Conservation (phyloP, 1,284 basidiomycete species). For the Cryptococcus wingfieldii region DNA sequence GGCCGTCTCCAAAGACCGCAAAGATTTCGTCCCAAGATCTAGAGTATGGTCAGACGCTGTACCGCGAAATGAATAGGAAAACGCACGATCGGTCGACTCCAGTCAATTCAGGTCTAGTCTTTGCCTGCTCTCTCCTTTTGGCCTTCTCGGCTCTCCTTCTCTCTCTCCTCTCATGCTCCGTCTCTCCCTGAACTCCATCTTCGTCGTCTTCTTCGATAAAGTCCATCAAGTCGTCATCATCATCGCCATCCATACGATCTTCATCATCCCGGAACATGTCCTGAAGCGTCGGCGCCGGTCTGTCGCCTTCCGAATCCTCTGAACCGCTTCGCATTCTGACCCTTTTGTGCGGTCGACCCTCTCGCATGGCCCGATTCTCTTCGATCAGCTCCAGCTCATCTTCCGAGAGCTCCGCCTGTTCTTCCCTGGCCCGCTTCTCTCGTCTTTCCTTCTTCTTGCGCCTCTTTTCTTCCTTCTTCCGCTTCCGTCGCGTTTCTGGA, state of each 20-base stretch:
- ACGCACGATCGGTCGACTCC: conserved; percentile 83
- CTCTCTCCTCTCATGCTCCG: conserved; percentile 68
- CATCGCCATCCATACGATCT: conserved; percentile 49
- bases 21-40: conserved; percentile 97
- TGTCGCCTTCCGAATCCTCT: conserved; percentile 49
- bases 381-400: conserved; percentile 92
- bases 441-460: conserved; percentile 35
- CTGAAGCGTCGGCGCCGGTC: conserved; percentile 32
- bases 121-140: conserved; percentile 61
- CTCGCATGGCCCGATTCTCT: conserved; percentile 76
- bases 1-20: conserved; percentile 94
- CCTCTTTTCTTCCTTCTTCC: conserved; percentile 35
- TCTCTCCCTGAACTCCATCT: conserved; percentile 58
- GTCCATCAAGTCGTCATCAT: conserved; percentile 68
- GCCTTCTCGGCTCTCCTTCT: conserved; percentile 66
- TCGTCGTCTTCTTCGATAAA: conserved; percentile 77
- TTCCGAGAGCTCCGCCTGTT: conserved; percentile 67
- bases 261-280: conserved; percentile 47
- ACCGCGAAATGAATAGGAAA: neutral
- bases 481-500: conserved; percentile 29
- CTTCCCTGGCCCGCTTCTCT: conserved; percentile 41
- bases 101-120: conserved; percentile 67
- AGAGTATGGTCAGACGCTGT: conserved; percentile 19
- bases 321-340: conserved; percentile 43
- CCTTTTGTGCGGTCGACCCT: conserved; percentile 34